These are phyloP conservation scores for Aspergillus amoenus DNA, from an alignment of 2,329 filamentous ascomycete species.

Conservation along the genomic window DNA sequence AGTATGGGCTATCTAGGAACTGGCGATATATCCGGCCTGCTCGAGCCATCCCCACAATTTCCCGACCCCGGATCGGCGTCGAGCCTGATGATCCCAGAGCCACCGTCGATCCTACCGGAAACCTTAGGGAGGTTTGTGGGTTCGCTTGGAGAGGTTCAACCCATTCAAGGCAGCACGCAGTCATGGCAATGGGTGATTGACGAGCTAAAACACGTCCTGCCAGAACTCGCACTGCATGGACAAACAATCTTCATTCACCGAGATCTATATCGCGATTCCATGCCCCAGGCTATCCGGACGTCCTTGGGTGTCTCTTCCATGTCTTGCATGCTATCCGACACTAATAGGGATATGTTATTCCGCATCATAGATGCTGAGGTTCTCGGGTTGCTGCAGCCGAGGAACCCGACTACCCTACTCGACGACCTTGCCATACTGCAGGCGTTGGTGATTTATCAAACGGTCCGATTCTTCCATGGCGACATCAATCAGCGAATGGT, in stretches of 20 bases:
- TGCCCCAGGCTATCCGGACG: conserved; percentile 2
- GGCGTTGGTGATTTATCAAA: conserved; percentile 3
- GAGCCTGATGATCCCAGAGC: not conserved
- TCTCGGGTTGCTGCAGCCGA: not conserved
- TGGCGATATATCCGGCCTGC: not conserved
- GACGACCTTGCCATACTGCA: not conserved
- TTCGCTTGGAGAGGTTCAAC: conserved; percentile 1
- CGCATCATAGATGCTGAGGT: not conserved
- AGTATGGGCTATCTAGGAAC: not conserved
- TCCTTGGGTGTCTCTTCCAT: not conserved
- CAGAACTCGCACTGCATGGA: not conserved
- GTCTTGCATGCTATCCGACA: not conserved
- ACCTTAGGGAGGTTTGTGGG: not conserved
- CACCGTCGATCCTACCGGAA: not conserved
- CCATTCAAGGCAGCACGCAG: not conserved
- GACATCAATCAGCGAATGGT: not conserved
- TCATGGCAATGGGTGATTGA: conserved; percentile 5
- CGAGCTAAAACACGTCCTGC: not conserved
- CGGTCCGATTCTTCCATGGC: conserved; percentile 1
- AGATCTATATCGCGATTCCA: not conserved
- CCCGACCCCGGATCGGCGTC: not conserved
- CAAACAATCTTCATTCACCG: conserved; percentile 5
- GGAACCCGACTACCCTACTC: not conserved
- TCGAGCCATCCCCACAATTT: not conserved
- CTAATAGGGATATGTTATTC: not conserved